Conservation (phyloP, 2,329 filamentous ascomycete genomes). For the Venturia asperata region DNA sequence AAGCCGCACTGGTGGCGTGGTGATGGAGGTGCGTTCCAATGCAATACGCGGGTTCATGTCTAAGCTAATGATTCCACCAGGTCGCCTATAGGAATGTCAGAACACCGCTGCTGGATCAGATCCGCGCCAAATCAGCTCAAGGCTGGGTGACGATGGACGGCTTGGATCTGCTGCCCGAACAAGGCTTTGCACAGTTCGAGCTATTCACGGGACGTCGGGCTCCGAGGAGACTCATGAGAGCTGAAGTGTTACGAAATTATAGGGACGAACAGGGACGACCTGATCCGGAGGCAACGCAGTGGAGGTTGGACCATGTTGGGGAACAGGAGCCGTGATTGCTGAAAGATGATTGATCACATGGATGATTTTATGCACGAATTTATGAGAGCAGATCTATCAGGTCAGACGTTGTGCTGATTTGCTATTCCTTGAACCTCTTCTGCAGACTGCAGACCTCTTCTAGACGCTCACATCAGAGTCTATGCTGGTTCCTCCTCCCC, state of each 20-base stretch:
- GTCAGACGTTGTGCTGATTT: too few species aligned
- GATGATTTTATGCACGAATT: not conserved
- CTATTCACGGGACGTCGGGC: conserved; percentile 68
- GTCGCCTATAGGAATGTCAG: conserved; percentile 64
- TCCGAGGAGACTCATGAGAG: conserved; percentile 63
- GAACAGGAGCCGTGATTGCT: conserved; percentile 19
- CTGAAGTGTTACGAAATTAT: conserved; percentile 45
- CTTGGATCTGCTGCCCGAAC: conserved; percentile 67
- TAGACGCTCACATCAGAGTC: too few species aligned
- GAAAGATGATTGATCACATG: not conserved
- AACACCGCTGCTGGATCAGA: conserved; percentile 63
- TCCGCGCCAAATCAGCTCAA: conserved; percentile 50
- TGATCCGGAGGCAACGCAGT: conserved; percentile 16
- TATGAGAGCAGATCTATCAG: not conserved
- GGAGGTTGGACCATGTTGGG: conserved; percentile 12
- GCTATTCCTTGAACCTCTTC: not conserved
- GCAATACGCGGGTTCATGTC: not conserved
- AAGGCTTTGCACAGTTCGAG: conserved; percentile 76
- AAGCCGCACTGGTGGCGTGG: conserved; percentile 67
- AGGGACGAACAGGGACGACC: conserved; percentile 17
- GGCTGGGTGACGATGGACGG: conserved; percentile 73
- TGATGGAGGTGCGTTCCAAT: conserved; percentile 52
- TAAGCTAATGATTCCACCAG: conserved; percentile 20
- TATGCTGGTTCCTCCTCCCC: too few species aligned
- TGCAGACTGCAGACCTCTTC: too few species aligned